phyloP scores from a whole-genome alignment of 2,329 filamentous ascomycete species.

The Colletotrichum tanaceti region DNA sequence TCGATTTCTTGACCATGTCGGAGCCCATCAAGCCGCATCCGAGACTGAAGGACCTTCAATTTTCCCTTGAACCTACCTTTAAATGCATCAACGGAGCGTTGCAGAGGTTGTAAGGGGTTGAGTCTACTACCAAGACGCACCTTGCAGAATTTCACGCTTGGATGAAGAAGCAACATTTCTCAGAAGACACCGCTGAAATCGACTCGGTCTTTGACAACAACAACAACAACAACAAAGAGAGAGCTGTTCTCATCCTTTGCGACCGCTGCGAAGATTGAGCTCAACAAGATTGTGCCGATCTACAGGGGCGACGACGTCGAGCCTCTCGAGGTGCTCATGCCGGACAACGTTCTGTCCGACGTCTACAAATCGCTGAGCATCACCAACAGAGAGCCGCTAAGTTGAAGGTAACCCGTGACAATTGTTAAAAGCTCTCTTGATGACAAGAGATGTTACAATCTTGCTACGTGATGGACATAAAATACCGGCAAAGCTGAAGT shows the following conservation, averaged over 20 bases:
- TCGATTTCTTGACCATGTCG: constrained; percentile 11
- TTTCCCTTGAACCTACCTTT: background rate
- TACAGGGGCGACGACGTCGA: constrained; percentile 48
- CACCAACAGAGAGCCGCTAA: constrained; percentile 7
- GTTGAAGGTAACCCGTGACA: background rate
- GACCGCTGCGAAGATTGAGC: constrained; percentile 35
- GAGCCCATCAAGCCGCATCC: constrained; percentile 12
- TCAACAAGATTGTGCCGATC: constrained; percentile 47
- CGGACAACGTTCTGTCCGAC: constrained; percentile 47
- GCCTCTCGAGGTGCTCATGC: constrained; percentile 49
- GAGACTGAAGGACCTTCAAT: background rate
- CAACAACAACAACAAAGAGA: too few species aligned
- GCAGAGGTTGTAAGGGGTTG: background rate
- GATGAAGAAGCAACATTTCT: constrained; percentile 1
- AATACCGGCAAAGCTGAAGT: background rate
- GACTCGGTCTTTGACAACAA: background rate
- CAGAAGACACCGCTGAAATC: background rate
- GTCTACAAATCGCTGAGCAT: constrained; percentile 44
- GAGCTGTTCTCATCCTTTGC: background rate
- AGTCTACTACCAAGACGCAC: constrained; percentile 7
- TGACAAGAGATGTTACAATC: too few species aligned
- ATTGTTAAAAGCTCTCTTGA: too few species aligned
- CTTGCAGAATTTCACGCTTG: background rate
- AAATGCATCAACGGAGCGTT: constrained; percentile 12
- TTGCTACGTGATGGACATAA: too few species aligned